Evolutionary conservation across 2,329 filamentous ascomycete species (phyloP).

Genomic region (Orbilia ellipsospora): DNA sequence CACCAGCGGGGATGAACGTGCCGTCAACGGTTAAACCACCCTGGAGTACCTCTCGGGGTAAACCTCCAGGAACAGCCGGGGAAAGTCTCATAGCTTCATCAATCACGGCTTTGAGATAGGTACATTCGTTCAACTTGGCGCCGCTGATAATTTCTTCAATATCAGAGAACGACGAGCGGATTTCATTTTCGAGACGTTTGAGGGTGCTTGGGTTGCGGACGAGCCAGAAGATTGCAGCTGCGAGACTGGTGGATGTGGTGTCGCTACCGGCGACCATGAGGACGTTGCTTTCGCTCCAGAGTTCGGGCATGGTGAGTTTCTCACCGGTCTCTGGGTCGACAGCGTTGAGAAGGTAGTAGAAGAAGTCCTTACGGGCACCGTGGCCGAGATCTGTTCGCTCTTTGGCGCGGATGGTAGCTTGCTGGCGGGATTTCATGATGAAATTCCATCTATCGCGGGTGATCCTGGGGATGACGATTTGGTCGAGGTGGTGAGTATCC

Average conservation of each 20-base stretch:
- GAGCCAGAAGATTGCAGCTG: conserved; percentile 73
- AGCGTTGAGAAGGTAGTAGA: conserved; percentile 67
- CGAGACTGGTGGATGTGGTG: conserved; percentile 74
- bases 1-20: conserved; percentile 66
- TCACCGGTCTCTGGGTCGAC: conserved; percentile 77
- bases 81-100: conserved; percentile 66
- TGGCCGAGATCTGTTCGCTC: conserved; percentile 63
- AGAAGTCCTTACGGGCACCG: conserved; percentile 64
- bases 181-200: conserved; percentile 66
- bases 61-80: conserved; percentile 62
- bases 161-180: conserved; percentile 67
- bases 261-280: conserved; percentile 68
- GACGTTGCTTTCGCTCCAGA: conserved; percentile 77
- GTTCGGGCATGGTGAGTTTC: conserved; percentile 74
- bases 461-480: conserved; percentile 74
- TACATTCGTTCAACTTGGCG: conserved; percentile 66
- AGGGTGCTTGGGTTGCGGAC: conserved; percentile 68
- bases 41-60: conserved; percentile 67
- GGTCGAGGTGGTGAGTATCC: conserved; percentile 74
- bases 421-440: conserved; percentile 74
- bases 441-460: conserved; percentile 75
- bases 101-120: conserved; percentile 70
- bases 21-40: conserved; percentile 65
- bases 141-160: conserved; percentile 71
- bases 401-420: conserved; percentile 56